A percentile compares a stretch with the other conserved stretches of the same genome.
phyloP scores from a whole-genome alignment of 441 rosid genomes.

The Pelargonium myrrhifolium region DNA sequence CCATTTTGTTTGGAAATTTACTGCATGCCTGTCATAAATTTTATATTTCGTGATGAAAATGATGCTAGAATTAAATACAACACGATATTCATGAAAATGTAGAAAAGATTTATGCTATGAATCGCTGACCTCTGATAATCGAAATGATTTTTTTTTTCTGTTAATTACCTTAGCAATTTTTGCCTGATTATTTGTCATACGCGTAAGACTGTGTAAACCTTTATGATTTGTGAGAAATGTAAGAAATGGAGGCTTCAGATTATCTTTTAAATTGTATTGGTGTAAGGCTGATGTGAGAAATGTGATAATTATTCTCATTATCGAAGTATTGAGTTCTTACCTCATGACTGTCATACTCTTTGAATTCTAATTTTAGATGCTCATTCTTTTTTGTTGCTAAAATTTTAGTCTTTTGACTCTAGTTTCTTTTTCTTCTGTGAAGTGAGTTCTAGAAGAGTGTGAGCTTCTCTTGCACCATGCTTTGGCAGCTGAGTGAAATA shows the following conservation, averaged over 20 bases:
- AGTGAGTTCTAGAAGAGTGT: not conserved
- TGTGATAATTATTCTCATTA: not conserved
- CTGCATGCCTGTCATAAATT: too few species aligned
- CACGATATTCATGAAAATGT: not conserved
- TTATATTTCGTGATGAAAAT: not conserved
- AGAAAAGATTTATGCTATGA: not conserved
- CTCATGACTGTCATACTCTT: not conserved
- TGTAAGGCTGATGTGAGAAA: not conserved
- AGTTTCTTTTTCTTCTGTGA: not conserved
- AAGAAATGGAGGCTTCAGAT: not conserved
- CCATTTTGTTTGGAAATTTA: too few species aligned
- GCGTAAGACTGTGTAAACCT: not conserved
- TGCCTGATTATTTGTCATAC: not conserved
- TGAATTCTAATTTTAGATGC: not conserved
- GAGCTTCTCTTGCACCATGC: not conserved
- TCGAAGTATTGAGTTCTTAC: not conserved
- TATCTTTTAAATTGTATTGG: not conserved
- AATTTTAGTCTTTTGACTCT: not conserved
- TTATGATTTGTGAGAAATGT: not conserved
- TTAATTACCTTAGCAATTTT: not conserved
- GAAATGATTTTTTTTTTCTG: not conserved
- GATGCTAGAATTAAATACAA: not conserved
- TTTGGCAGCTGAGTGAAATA: slow-evolving; percentile 22
- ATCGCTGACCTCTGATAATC: not conserved
- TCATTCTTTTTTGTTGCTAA: not conserved